Conservation (phyloP, 2,329 filamentous ascomycete genomes). For the Tolypocladium amazonense region DNA sequence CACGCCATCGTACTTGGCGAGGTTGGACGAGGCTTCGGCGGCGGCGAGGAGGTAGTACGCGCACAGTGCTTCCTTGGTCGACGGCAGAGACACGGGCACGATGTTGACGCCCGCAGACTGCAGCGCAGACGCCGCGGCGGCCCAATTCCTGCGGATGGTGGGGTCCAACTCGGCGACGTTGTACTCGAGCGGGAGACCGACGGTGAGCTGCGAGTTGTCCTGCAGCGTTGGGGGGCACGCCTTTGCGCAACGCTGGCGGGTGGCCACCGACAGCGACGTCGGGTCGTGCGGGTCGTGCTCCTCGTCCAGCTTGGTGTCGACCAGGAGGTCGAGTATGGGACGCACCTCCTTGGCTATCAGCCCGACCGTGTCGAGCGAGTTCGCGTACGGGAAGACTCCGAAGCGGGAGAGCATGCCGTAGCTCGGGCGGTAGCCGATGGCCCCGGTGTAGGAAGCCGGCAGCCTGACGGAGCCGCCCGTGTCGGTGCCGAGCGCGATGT, state of each 20-base stretch:
- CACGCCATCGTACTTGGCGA: slow-evolving; percentile 95
- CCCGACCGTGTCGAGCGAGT: slow-evolving; percentile 85
- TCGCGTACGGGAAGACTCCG: slow-evolving; percentile 85
- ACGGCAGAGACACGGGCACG: slow-evolving; percentile 68
- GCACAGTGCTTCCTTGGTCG: slow-evolving; percentile 74
- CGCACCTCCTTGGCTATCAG: slow-evolving; percentile 50
- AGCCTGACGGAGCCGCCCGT: slow-evolving; percentile 84
- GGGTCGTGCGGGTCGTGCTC: slow-evolving; percentile 62
- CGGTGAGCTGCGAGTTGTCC: slow-evolving; percentile 25
- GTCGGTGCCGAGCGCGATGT: slow-evolving; percentile 75
- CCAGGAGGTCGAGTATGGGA: slow-evolving; percentile 39
- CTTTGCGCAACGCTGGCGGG: slow-evolving; percentile 39
- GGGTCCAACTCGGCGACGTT: slow-evolving; percentile 74
- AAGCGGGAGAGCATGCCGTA: slow-evolving; percentile 80
- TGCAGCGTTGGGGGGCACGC: slow-evolving; percentile 12
- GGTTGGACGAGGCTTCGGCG: slow-evolving; percentile 89
- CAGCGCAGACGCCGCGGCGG: slow-evolving; percentile 46
- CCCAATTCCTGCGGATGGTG: slow-evolving; percentile 61
- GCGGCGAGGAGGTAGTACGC: slow-evolving; percentile 95
- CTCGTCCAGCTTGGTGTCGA: slow-evolving; percentile 35
- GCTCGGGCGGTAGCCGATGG: slow-evolving; percentile 81
- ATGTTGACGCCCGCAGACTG: slow-evolving; percentile 57
- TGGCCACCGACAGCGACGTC: slow-evolving; percentile 51
- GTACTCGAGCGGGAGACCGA: slow-evolving; percentile 64
- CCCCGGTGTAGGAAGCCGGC: slow-evolving; percentile 76